Conservation (phyloP, 306 rosid genomes). For the Cucumis hystrix region DNA sequence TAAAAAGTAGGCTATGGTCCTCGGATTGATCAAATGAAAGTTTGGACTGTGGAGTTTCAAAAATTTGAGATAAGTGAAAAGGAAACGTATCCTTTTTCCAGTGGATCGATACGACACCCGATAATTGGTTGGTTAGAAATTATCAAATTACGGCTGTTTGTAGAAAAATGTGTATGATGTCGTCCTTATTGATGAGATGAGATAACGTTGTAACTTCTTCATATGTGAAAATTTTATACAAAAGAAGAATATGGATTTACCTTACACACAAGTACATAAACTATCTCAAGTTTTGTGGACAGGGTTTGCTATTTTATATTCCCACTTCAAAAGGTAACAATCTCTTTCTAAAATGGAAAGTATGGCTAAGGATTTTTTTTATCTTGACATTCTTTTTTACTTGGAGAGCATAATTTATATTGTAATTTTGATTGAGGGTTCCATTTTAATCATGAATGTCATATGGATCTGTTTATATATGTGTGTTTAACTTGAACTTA, state of each 20-base stretch:
- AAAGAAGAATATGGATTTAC: constrained; percentile 1
- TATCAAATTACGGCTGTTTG: not conserved
- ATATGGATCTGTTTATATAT: not conserved
- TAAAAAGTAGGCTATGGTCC: constrained; percentile 21
- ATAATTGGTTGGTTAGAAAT: not conserved
- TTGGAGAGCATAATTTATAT: not conserved
- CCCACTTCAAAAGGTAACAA: not conserved
- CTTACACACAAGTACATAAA: not conserved
- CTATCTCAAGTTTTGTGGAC: not conserved
- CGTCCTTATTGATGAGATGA: not conserved
- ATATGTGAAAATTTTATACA: not conserved
- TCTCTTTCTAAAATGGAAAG: not conserved
- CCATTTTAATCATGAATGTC: not conserved
- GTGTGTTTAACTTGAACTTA: too few species aligned
- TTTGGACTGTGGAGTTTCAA: not conserved
- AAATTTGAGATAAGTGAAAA: not conserved
- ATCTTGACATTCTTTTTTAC: not conserved
- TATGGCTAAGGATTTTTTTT: not conserved
- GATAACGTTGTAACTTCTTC: not conserved
- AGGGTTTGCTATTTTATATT: not conserved
- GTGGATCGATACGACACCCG: not conserved
- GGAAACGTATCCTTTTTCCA: not conserved
- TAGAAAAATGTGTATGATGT: not conserved
- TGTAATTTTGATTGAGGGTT: not conserved
- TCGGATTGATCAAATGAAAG: not conserved